Percentiles rank a stretch among this genome's conserved stretches.
Conservation (phyloP, 2,329 filamentous ascomycete species). For the Aspergillus versicolor region DNA sequence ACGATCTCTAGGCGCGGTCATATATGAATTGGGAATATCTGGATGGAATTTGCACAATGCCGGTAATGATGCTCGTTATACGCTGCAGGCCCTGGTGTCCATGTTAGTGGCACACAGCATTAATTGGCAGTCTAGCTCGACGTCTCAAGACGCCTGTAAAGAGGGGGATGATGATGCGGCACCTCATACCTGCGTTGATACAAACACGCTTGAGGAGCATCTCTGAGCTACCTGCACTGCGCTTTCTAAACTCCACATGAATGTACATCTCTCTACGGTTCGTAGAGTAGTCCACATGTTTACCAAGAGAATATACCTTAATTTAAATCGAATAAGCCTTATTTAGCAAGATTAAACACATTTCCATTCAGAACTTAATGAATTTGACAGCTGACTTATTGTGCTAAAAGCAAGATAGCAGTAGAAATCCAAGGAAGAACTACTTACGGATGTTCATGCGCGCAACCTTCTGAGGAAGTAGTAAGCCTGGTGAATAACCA, state of each 20-base stretch:
- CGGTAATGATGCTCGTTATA: constrained; percentile 81
- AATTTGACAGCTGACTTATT: too few relatives aligned
- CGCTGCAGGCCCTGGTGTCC: constrained; percentile 69
- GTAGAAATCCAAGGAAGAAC: too few relatives aligned
- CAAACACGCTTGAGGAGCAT: not conserved
- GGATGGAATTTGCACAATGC: constrained; percentile 77
- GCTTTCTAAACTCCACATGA: too few relatives aligned
- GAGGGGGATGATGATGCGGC: not conserved
- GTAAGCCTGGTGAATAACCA: too few relatives aligned
- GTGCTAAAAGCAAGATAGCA: too few relatives aligned
- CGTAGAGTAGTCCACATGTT: too few relatives aligned
- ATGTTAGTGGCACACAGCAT: constrained; percentile 36
- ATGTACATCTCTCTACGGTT: not conserved
- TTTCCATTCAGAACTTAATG: too few relatives aligned
- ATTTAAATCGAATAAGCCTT: too few relatives aligned
- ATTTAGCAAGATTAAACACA: too few relatives aligned
- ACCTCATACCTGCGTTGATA: not conserved
- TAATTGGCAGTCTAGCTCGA: not conserved
- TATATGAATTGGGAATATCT: constrained; percentile 63
- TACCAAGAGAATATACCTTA: too few relatives aligned
- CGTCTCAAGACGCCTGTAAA: not conserved
- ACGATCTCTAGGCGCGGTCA: constrained; percentile 59
- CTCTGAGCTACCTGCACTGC: not conserved
- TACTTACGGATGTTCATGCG: too few relatives aligned
- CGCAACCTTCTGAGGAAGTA: too few relatives aligned